phyloP scores from a whole-genome alignment of 2,329 filamentous ascomycete genomes.

The Elsinoe australis region DNA sequence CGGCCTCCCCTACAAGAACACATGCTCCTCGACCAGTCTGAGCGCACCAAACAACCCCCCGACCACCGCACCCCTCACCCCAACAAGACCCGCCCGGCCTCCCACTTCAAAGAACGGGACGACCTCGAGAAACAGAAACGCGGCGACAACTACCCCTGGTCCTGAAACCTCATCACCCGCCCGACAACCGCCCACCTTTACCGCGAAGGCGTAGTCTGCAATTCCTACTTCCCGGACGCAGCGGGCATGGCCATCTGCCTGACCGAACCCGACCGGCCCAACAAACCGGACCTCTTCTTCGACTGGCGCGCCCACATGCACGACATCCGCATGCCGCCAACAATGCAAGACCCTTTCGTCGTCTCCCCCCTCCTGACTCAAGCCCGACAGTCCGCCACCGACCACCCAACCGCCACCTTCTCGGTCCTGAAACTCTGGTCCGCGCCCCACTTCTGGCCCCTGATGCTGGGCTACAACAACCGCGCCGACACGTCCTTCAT shows the following conservation, averaged over 20 bases:
- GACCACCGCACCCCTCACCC: constrained; percentile 35
- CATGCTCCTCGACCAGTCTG: constrained; percentile 35
- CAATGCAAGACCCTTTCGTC: constrained; percentile 30
- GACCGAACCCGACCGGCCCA: constrained; percentile 32
- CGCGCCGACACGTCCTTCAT: constrained; percentile 34
- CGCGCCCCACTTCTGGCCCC: constrained; percentile 44
- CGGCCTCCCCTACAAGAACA: constrained; percentile 32
- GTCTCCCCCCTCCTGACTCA: constrained; percentile 30
- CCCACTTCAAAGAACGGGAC: constrained; percentile 33
- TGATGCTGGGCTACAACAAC: constrained; percentile 38
- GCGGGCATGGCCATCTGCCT: constrained; percentile 35
- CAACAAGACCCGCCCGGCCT: constrained; percentile 30
- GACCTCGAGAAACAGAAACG: constrained; percentile 21
- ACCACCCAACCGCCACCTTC: constrained; percentile 32
- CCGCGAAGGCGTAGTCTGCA: constrained; percentile 39
- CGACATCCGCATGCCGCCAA: constrained; percentile 23
- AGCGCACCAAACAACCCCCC: constrained; percentile 34
- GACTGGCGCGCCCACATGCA: constrained; percentile 31
- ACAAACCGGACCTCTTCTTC: constrained; percentile 38
- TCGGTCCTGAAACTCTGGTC: constrained; percentile 42
- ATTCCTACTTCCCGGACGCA: constrained; percentile 26
- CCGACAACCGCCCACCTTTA: constrained; percentile 41
- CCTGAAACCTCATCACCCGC: constrained; percentile 27
- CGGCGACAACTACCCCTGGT: constrained; percentile 22
- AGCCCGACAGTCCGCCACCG: constrained; percentile 28